phyloP scores from a whole-genome alignment of 805 yeast species.

The Yamadazyma olivae region DNA sequence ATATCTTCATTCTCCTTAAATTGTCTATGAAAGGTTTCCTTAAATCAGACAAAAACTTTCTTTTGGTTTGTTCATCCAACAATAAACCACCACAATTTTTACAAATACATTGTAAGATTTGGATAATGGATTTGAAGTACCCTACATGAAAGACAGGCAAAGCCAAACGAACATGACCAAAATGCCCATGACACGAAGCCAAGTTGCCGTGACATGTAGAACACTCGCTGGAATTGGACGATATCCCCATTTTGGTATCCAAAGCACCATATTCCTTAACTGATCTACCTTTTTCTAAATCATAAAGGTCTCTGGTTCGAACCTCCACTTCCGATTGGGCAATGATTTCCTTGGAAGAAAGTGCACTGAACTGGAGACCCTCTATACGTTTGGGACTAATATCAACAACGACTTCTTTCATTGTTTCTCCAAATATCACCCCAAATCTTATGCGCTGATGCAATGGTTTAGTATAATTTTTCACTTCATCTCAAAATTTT shows the following conservation, averaged over 20 bases:
- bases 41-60: conserved; percentile 71
- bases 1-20: conserved; percentile 82
- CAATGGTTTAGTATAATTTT: neutral
- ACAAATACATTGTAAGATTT: conserved; percentile 86
- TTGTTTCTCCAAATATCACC: conserved; percentile 11
- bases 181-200: conserved; percentile 97
- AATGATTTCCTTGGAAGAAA: conserved; percentile 86
- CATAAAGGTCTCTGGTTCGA: conserved; percentile 85
- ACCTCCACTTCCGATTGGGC: conserved; percentile 95
- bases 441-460: too few species aligned
- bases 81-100: conserved; percentile 81
- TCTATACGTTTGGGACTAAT: conserved; percentile 86
- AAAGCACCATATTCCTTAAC: conserved; percentile 85
- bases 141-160: conserved; percentile 98
- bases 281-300: conserved; percentile 82
- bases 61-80: conserved; percentile 67
- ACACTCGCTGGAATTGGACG: conserved; percentile 83
- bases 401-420: conserved; percentile 61
- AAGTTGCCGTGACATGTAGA: conserved; percentile 87
- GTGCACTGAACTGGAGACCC: conserved; percentile 88
- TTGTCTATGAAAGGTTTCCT: conserved; percentile 89
- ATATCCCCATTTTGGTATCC: conserved; percentile 91
- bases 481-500: too few species aligned
- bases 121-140: conserved; percentile 87
- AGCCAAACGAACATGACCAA: conserved; percentile 91